Base-by-base conservation (phyloP, 176 grass and related monocot species). In the Otatea glauca region DNA sequence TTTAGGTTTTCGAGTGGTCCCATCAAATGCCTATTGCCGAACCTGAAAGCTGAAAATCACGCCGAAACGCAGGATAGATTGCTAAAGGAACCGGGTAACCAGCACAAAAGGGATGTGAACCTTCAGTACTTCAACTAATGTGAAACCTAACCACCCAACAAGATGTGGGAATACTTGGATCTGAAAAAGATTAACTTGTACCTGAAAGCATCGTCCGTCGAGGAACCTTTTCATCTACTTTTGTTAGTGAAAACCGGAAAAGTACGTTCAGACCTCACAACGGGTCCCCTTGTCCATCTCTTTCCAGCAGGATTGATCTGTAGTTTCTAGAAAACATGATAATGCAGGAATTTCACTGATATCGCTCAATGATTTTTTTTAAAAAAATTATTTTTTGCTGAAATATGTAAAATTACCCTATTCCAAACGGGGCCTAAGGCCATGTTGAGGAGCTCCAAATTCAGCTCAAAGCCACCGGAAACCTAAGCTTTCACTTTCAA, bases 91-190 rank as follows among this genome's bases (percentile, higher is more conserved):
- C 43, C 10, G 2, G 29, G 48, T 54, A 21, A 32, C 9, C 21
- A 81, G 72, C 64, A 42, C n/a, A 12, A 21, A 72, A 77, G 47
- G 1, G 27, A 0, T 41, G 9, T 58, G 77, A 81, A 63, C 17
- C 7, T 70, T 45, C 41, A 51, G 67, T 32, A 12, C n/a, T 14
- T 72, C 63, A 85, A 18, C 35, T n/a, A 76, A 20, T 53, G 72
- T 81, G 70, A 81, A 81, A 48, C 65, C 44, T 11, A 64, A 77
- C 45, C 58, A 58, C 83, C 83, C 64, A 86, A 72, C 72, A 64
- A 56, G 54, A 72, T 55, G 8, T 55, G 8, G 83, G 65, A 54
- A 72, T 38, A 39, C 55, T 82, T 24, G 29, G 15, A 49, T 41
- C 49, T 59, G 82, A 65, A 76, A 85, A 76, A 17, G 4, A 73